Evolutionary conservation across 1,139 yeast species (phyloP).

Genomic region (Yamadazyma sp.): DNA sequence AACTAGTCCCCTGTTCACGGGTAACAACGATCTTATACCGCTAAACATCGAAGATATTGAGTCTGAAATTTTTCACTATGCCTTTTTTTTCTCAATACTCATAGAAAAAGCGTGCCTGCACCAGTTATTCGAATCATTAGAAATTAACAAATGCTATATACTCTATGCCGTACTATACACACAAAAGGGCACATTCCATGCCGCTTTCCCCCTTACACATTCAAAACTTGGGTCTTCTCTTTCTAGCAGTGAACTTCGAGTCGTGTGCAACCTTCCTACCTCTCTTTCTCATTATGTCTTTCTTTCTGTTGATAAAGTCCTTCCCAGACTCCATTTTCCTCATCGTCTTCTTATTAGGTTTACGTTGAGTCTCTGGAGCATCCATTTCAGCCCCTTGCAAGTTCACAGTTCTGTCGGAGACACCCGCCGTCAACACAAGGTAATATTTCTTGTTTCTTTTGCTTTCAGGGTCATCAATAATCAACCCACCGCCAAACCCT

Average conservation of each 20-base stretch:
- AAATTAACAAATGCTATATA: conserved; percentile 1
- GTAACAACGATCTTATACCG: conserved; percentile 7
- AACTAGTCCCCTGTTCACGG: conserved; percentile 4
- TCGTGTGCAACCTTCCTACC: conserved; percentile 89
- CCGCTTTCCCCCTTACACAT: background rate
- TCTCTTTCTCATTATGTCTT: conserved; percentile 87
- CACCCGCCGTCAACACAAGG: conserved; percentile 86
- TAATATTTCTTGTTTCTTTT: conserved; percentile 90
- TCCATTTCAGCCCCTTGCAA: conserved; percentile 81
- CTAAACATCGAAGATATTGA: conserved; percentile 5
- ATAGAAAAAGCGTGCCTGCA: conserved; percentile 2
- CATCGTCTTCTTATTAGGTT: conserved; percentile 48
- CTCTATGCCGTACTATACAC: conserved; percentile 8
- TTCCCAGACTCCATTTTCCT: conserved; percentile 71
- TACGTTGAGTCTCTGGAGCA: conserved; percentile 46
- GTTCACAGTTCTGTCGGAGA: conserved; percentile 66
- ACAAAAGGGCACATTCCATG: background rate
- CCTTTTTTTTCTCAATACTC: conserved; percentile 1
- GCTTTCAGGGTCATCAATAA: conserved; percentile 90
- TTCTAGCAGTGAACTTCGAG: conserved; percentile 90
- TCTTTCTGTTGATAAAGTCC: conserved; percentile 85
- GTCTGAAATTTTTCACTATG: background rate
- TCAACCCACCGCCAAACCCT: conserved; percentile 95
- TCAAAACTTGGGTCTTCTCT: conserved; percentile 82
- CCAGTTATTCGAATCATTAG: background rate